phyloP scores from a whole-genome alignment of 768 basidiomycete species.

The Asterophora parasitica region DNA sequence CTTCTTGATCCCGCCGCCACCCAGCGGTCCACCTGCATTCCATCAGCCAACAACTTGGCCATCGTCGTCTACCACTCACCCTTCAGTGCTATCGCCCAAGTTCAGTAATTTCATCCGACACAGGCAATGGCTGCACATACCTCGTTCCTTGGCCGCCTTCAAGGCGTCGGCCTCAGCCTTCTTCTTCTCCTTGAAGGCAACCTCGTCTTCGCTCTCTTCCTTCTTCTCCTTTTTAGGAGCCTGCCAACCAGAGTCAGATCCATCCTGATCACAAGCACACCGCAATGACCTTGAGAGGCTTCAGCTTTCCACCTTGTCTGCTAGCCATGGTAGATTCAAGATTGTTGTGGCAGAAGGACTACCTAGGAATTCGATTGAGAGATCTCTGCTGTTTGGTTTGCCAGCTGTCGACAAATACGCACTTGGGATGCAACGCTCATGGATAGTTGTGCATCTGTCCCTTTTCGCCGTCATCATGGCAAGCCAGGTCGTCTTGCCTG shows the following conservation, averaged over 20 bases:
- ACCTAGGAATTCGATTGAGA: neutral
- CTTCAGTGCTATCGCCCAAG: conserved; percentile 42
- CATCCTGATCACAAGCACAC: neutral
- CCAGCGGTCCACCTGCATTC: conserved; percentile 57
- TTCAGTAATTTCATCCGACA: neutral
- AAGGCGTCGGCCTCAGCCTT: conserved; percentile 70
- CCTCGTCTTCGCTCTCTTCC: conserved; percentile 66
- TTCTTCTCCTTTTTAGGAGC: conserved; percentile 80
- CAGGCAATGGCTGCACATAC: conserved; percentile 31
- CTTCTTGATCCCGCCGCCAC: conserved; percentile 83
- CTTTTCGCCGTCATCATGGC: conserved; percentile 4
- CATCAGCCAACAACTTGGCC: conserved; percentile 7
- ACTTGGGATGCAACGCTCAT: neutral
- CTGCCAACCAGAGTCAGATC: conserved; percentile 31
- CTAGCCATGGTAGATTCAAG: conserved; percentile 40
- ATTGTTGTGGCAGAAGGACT: conserved; percentile 3
- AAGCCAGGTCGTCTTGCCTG: conserved; percentile 4
- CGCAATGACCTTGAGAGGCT: conserved; percentile 71
- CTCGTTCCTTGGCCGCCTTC: conserved; percentile 71
- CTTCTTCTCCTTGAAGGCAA: conserved; percentile 71
- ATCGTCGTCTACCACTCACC: conserved; percentile 30
- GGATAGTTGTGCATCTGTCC: neutral
- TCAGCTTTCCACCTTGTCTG: conserved; percentile 81
- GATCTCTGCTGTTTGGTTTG: conserved; percentile 4
- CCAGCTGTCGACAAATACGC: conserved; percentile 7